A percentile compares a stretch with the other conserved stretches of the same genome.
Evolutionary conservation across 176 grass and related monocot species (phyloP).

Genomic region (Cocos nucifera): DNA sequence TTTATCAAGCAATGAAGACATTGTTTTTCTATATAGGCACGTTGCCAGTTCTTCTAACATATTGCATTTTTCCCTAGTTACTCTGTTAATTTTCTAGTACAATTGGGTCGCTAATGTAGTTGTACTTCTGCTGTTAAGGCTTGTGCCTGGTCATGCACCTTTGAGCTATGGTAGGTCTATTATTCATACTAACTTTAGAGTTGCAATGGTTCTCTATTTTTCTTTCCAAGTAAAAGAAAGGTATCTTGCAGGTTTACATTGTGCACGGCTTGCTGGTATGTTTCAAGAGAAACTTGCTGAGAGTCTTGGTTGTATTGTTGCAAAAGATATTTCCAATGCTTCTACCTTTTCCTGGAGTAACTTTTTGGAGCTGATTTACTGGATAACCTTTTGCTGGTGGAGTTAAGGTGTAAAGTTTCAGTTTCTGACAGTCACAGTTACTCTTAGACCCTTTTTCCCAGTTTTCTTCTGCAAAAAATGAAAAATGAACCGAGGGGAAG

Average conservation of each 20-base stretch:
- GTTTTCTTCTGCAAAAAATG: too few species aligned
- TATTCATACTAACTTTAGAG: too few species aligned
- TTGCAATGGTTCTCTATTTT: background rate
- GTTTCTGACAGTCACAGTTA: too few species aligned
- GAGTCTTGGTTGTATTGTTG: too few species aligned
- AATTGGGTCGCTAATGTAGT: slow-evolving; percentile 15
- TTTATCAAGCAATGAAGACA: slow-evolving; percentile 46
- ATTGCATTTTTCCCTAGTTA: slow-evolving; percentile 16
- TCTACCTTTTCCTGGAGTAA: too few species aligned
- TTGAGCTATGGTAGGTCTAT: slow-evolving; percentile 69
- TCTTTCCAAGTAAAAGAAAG: background rate
- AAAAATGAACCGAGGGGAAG: too few species aligned
- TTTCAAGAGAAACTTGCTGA: slow-evolving; percentile 5
- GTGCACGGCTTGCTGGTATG: slow-evolving; percentile 82
- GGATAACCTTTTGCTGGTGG: too few species aligned
- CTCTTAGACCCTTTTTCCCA: too few species aligned
- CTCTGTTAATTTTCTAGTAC: slow-evolving; percentile 1
- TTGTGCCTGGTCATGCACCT: slow-evolving; percentile 78
- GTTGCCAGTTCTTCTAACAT: background rate
- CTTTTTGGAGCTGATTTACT: too few species aligned
- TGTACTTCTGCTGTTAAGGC: slow-evolving; percentile 43
- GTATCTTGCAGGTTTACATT: slow-evolving; percentile 68
- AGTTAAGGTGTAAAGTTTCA: too few species aligned
- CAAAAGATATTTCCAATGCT: too few species aligned
- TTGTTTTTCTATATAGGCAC: slow-evolving; percentile 84